Conservation (phyloP, 176 grass and related monocot genomes). For the Carex cristatella region DNA sequence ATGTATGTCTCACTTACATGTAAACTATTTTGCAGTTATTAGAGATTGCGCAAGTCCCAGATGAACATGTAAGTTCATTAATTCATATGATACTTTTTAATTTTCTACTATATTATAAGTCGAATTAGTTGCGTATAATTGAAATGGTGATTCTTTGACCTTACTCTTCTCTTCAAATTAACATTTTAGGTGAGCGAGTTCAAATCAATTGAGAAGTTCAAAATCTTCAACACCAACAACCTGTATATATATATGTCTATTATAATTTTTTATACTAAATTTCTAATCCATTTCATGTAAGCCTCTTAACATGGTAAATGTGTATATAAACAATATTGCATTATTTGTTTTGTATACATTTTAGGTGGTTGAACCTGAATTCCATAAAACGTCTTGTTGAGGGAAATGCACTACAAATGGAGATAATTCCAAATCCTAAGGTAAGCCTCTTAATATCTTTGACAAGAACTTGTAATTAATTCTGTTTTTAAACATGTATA, state of each 20-base stretch:
- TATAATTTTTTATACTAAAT: background rate
- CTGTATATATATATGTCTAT: slow-evolving; percentile 35
- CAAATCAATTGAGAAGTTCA: slow-evolving; percentile 99
- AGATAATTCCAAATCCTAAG: slow-evolving; percentile 98
- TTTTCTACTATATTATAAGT: background rate
- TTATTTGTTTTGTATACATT: slow-evolving; percentile 12
- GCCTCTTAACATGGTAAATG: background rate
- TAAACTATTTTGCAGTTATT: slow-evolving; percentile 51
- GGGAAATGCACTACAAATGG: slow-evolving; percentile 92
- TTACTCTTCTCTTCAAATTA: slow-evolving; percentile 12
- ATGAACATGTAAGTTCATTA: slow-evolving; percentile 69
- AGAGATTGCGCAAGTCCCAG: slow-evolving; percentile 97
- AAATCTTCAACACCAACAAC: slow-evolving; percentile 99
- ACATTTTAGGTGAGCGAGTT: slow-evolving; percentile 63
- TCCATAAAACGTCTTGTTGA: slow-evolving; percentile 85
- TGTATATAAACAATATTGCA: background rate
- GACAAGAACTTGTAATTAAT: background rate
- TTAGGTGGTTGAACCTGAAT: slow-evolving; percentile 92
- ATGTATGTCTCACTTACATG: background rate
- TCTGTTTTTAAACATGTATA: background rate
- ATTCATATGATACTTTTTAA: background rate
- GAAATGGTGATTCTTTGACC: background rate
- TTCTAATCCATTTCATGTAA: background rate
- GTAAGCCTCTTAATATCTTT: slow-evolving; percentile 16
- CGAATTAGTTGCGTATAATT: background rate